Base-by-base conservation (phyloP, 2,329 filamentous ascomycete species). In the Fusarium sp. region DNA sequence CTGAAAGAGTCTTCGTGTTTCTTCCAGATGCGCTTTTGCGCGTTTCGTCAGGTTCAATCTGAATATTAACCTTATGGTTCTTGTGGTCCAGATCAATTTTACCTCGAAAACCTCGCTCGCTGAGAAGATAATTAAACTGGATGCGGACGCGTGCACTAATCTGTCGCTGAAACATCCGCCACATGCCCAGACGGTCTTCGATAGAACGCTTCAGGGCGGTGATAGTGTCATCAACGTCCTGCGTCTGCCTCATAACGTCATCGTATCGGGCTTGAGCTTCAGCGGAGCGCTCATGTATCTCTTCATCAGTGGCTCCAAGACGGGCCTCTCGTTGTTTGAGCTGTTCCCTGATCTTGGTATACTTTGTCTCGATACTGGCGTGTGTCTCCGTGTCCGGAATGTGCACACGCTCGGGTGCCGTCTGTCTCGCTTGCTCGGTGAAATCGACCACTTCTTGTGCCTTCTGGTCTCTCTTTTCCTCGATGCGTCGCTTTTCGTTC, bases 1-100 rank as follows among this genome's bases (percentile, higher is more conserved):
- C 96, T 11, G 94, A 98, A 3, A 99, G 84, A 1, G 95, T 98
- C 81, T 93, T 97, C 25, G 96, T 95, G 75, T 92, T 92, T 51
- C 95, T 89, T 4, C 93, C 94, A 6, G 87, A 85, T 23, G 87
- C 88, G 65, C 87, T 90, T 72, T 86, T 88, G 71, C 87, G 90
- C 23, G 92, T 96, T 76, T 89, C 85, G 65, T 91, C 89, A 0
- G 89, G 89, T 77, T 91, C 88, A 66, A 95, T 92, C 68, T 92
- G 87, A 62, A 99, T 87, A 69, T 94, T 90, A 40, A 99, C 87
- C 59, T 87, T 85, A 72, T 91, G 91, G n/a, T 85, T 79, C 50
- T 85, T 82, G 80, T 98, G 95, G 74, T 97, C 90, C 43, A 97
- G 87, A 23, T 90, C 83, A 60, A 99, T 87, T 68, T 88, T 88